phyloP scores from a whole-genome alignment of 306 rosid genomes.

The Psophocarpus tetragonolobus region DNA sequence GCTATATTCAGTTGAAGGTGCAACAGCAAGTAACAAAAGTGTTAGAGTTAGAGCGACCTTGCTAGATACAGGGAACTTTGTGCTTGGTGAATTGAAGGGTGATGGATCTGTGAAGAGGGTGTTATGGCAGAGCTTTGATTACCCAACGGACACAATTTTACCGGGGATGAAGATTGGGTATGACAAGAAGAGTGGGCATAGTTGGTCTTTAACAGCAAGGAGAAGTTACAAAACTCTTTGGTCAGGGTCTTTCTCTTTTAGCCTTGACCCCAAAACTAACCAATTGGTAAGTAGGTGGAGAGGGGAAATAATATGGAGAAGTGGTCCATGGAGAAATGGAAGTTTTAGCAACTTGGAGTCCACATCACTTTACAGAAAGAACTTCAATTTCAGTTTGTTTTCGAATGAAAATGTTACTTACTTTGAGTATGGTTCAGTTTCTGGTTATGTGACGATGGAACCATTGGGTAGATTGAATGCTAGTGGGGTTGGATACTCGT shows the following conservation, averaged over 20 bases:
- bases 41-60: background rate
- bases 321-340: constrained; percentile 5
- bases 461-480: background rate
- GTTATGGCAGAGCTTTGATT: constrained; percentile 15
- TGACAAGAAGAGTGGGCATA: background rate
- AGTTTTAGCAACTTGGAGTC: background rate
- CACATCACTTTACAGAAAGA: background rate
- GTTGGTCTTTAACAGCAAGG: constrained; percentile 7
- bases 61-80: background rate
- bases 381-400: background rate
- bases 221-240: background rate
- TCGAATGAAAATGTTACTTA: background rate
- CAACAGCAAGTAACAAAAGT: background rate
- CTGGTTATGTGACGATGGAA: background rate
- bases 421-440: background rate
- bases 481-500: background rate
- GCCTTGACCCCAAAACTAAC: constrained; percentile 8
- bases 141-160: constrained; percentile 15
- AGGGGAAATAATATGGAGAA: background rate
- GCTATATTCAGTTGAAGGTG: background rate
- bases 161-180: constrained; percentile 5
- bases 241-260: constrained; percentile 23
- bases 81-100: background rate
- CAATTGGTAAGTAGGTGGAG: constrained; percentile 7
- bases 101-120: constrained; percentile 17